phyloP scores from a whole-genome alignment of 805 yeast species.

The Metschnikowia henanensis region DNA sequence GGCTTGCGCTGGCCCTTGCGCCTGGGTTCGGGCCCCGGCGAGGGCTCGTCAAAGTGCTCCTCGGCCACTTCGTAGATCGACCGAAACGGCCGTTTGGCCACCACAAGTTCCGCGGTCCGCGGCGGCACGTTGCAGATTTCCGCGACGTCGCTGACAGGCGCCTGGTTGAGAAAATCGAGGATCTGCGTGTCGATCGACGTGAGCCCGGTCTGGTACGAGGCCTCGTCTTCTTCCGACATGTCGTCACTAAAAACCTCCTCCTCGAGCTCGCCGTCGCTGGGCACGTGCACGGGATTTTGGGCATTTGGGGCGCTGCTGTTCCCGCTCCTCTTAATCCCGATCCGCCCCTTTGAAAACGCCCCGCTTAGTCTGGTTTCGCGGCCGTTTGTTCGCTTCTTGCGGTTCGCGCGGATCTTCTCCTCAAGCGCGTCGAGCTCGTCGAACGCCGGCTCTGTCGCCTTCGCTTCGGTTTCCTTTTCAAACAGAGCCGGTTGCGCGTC shows the following conservation, averaged over 20 bases:
- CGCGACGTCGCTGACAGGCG: conserved; percentile 69
- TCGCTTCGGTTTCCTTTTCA: no score
- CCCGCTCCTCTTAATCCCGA: no score
- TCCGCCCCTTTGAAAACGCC: no score
- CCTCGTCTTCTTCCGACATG: conserved; percentile 44
- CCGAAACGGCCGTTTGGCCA: conserved; percentile 69
- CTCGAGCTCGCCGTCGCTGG: conserved; percentile 45
- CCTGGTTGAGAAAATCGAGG: conserved; percentile 75
- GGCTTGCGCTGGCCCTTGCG: conserved; percentile 41
- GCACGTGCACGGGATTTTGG: neutral
- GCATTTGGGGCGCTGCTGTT: no score
- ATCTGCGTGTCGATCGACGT: conserved; percentile 63
- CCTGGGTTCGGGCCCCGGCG: conserved; percentile 32
- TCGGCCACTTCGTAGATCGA: conserved; percentile 59
- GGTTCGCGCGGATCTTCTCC: conserved; percentile 38
- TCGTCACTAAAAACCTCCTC: conserved; percentile 50
- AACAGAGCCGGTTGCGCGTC: no score
- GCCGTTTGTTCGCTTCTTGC: conserved; percentile 14
- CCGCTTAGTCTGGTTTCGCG: conserved; percentile 4
- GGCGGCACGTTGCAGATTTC: conserved; percentile 78
- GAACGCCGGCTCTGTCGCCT: conserved; percentile 20
- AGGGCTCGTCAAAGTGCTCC: conserved; percentile 45
- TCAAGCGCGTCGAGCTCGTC: conserved; percentile 43
- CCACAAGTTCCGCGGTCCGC: conserved; percentile 59
- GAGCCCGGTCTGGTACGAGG: conserved; percentile 31